Percentiles rank a stretch among this genome's conserved stretches.
These are phyloP conservation scores for Hypoxylon fuscum DNA, from an alignment of 495 filamentous ascomycete species.

Conservation along the genomic window DNA sequence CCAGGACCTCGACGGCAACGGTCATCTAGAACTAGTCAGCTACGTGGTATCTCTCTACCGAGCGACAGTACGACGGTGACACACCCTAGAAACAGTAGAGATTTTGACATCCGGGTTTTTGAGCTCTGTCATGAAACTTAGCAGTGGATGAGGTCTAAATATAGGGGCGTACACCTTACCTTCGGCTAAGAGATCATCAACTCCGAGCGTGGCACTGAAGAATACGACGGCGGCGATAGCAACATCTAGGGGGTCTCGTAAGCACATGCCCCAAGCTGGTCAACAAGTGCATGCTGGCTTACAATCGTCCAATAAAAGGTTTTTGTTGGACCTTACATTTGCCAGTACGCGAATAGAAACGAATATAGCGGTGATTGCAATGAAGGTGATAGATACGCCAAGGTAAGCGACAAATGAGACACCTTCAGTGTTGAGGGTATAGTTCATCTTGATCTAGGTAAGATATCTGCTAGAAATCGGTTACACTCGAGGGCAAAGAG, in stretches of 20 bases:
- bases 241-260: not conserved
- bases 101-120: not conserved
- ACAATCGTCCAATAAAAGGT: not conserved
- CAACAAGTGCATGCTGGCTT: not conserved
- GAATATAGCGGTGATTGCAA: not conserved
- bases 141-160: not conserved
- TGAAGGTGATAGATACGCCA: not conserved
- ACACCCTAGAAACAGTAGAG: not conserved
- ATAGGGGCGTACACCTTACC: not conserved
- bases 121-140: not conserved
- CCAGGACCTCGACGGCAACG: not conserved
- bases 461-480: too few relatives aligned
- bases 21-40: not conserved
- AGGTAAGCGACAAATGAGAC: slow-evolving; percentile 4
- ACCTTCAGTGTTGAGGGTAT: not conserved
- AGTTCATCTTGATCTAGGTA: too few relatives aligned
- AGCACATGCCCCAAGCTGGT: not conserved
- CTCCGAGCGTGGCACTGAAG: not conserved
- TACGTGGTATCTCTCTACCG: not conserved
- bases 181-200: not conserved
- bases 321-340: not conserved
- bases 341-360: not conserved
- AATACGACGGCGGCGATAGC: not conserved
- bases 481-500: too few relatives aligned
- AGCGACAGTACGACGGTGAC: not conserved